Evolutionary conservation across 2,329 filamentous ascomycete genomes (phyloP).

Genomic region (Aspergillus candidus): DNA sequence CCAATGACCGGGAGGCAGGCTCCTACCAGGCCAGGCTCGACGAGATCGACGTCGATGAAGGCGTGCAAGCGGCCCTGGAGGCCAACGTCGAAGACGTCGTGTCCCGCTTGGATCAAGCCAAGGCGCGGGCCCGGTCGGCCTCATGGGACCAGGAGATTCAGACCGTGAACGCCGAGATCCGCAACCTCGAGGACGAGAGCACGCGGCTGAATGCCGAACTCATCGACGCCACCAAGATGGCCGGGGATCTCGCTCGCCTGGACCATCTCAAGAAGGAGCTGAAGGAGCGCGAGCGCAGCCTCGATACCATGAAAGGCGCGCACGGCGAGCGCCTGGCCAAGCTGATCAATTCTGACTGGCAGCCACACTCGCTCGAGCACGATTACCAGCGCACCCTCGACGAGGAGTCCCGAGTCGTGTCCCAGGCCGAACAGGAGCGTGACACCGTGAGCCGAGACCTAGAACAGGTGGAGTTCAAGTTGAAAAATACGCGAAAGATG

Average conservation of each 20-base stretch:
- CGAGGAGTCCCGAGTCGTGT: conserved; percentile 52
- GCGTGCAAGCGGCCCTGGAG: conserved; percentile 70
- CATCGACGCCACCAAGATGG: conserved; percentile 71
- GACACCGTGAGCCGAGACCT: conserved; percentile 67
- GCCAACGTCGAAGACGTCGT: conserved; percentile 66
- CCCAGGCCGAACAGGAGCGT: conserved; percentile 62
- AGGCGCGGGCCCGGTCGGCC: conserved; percentile 56
- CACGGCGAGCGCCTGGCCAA: conserved; percentile 65
- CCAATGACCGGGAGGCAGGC: conserved; percentile 65
- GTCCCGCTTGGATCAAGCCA: conserved; percentile 55
- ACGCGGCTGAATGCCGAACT: conserved; percentile 73
- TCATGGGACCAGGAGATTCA: conserved; percentile 67
- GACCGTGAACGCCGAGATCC: conserved; percentile 59
- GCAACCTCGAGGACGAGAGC: conserved; percentile 64
- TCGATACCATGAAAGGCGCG: conserved; percentile 70
- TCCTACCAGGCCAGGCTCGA: conserved; percentile 63
- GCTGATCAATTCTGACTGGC: conserved; percentile 62
- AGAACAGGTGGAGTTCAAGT: conserved; percentile 67
- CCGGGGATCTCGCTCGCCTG: conserved; percentile 75
- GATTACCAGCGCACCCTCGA: conserved; percentile 61
- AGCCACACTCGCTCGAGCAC: conserved; percentile 61
- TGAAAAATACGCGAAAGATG: conserved; percentile 60
- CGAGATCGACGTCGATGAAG: conserved; percentile 78
- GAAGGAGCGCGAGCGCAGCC: conserved; percentile 63
- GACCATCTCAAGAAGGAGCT: conserved; percentile 78